A percentile compares a stretch with the other conserved stretches of the same genome.
Evolutionary conservation across 2,329 filamentous ascomycete genomes (phyloP).

Genomic region (Pyrenochaeta sp.): DNA sequence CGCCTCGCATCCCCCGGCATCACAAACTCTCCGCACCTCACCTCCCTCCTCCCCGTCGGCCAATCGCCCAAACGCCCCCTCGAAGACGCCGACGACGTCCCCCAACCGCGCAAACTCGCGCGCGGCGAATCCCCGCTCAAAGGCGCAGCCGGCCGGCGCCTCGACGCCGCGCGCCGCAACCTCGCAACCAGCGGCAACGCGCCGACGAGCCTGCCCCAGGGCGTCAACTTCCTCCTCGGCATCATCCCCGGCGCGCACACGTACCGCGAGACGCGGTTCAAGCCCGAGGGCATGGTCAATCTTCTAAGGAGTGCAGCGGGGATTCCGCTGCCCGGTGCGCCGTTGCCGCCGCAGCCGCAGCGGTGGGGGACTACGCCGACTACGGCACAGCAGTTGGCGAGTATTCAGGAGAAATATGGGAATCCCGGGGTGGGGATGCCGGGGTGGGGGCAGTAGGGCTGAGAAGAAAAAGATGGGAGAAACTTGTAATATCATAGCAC

Average conservation of each 20-base stretch:
- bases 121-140: constrained; percentile 94
- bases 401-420: constrained; percentile 42
- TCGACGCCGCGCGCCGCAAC: constrained; percentile 74
- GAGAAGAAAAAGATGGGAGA: background rate
- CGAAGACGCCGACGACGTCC: constrained; percentile 72
- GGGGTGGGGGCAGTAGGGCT: constrained; percentile 4
- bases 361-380: constrained; percentile 35
- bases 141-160: constrained; percentile 82
- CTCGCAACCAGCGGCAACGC: constrained; percentile 37
- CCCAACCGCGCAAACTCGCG: constrained; percentile 83
- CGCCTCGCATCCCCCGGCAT: constrained; percentile 35
- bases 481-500: background rate
- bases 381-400: constrained; percentile 38
- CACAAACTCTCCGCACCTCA: constrained; percentile 42
- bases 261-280: constrained; percentile 76
- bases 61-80: constrained; percentile 58
- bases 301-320: constrained; percentile 66
- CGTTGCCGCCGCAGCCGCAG: constrained; percentile 17
- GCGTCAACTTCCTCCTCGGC: constrained; percentile 63
- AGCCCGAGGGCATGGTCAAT: constrained; percentile 73
- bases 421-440: constrained; percentile 14
- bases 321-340: constrained; percentile 23
- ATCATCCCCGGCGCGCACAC: constrained; percentile 76
- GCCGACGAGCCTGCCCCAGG: constrained; percentile 66
- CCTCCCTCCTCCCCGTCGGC: constrained; percentile 29